phyloP scores from a whole-genome alignment of 2,329 filamentous ascomycete genomes.

The Colletotrichum sojae region DNA sequence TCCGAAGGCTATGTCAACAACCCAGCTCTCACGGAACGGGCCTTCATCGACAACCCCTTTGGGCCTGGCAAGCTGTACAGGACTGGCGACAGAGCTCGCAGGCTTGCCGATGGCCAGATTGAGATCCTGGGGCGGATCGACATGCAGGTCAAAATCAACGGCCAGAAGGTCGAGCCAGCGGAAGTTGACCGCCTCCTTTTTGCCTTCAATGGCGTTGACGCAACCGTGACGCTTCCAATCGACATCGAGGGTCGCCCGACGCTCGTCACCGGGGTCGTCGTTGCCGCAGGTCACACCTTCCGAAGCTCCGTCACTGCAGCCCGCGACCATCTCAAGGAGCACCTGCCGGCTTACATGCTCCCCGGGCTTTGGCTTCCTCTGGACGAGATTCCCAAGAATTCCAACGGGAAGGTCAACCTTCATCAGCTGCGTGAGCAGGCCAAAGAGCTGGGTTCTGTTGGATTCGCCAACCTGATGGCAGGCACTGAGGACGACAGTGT shows the following conservation, averaged over 20 bases:
- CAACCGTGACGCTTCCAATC: background rate
- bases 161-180: constrained; percentile 50
- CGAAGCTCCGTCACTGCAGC: background rate
- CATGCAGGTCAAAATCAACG: constrained; percentile 50
- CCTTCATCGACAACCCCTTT: constrained; percentile 17
- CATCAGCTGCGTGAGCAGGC: background rate
- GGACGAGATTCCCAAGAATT: constrained; percentile 43
- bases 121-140: constrained; percentile 47
- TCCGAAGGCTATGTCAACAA: constrained; percentile 16
- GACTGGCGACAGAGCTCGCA: constrained; percentile 44
- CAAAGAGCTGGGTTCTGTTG: background rate
- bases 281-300: background rate
- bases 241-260: background rate
- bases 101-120: constrained; percentile 44
- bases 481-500: too few relatives aligned
- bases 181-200: constrained; percentile 46
- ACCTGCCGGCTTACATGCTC: constrained; percentile 46
- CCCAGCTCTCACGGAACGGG: constrained; percentile 6
- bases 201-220: background rate
- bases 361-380: constrained; percentile 44
- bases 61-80: constrained; percentile 40
- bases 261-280: background rate
- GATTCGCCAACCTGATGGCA: constrained; percentile 2
- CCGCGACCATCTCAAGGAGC: background rate
- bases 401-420: constrained; percentile 45